Conservation (phyloP, 768 basidiomycete species). For the Phanerodontia chrysosporium region DNA sequence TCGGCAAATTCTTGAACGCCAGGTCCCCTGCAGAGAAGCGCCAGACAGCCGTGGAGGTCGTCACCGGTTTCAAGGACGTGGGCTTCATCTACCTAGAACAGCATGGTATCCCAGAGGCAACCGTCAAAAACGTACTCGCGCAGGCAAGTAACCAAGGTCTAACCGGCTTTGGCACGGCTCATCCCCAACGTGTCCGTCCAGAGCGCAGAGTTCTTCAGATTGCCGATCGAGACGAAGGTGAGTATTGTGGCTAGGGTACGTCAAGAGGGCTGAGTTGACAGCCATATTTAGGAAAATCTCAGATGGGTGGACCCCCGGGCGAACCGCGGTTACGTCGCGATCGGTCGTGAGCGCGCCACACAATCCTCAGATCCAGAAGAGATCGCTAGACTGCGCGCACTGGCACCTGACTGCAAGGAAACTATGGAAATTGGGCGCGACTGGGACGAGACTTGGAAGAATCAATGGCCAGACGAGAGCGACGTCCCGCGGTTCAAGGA, state of each 20-base stretch:
- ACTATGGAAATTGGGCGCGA: conserved; percentile 88
- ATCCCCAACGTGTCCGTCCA: conserved; percentile 23
- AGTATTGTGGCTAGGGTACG: background rate
- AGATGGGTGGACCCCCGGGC: conserved; percentile 84
- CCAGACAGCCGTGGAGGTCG: conserved; percentile 61
- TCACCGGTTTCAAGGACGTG: conserved; percentile 69
- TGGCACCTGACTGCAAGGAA: conserved; percentile 81
- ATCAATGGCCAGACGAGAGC: conserved; percentile 70
- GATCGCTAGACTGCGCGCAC: conserved; percentile 67
- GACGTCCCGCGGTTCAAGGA: conserved; percentile 64
- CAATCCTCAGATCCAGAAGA: conserved; percentile 66
- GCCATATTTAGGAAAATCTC: conserved; percentile 42
- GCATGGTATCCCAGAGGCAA: conserved; percentile 61
- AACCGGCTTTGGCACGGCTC: background rate
- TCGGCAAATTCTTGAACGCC: conserved; percentile 59
- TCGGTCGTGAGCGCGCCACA: conserved; percentile 83
- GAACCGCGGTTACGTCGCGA: conserved; percentile 78
- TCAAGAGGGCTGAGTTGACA: background rate
- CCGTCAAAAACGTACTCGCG: conserved; percentile 55
- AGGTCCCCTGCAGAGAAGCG: conserved; percentile 50
- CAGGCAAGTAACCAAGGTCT: conserved; percentile 42
- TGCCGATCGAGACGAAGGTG: conserved; percentile 63
- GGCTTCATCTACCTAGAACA: conserved; percentile 77
- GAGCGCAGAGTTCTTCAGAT: conserved; percentile 73
- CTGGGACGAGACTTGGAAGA: conserved; percentile 73